Percentiles rank a stretch among this genome's conserved stretches.
These are phyloP conservation scores for Cucurbita moschata DNA, from an alignment of 306 rosid genomes.

Conservation along the genomic window DNA sequence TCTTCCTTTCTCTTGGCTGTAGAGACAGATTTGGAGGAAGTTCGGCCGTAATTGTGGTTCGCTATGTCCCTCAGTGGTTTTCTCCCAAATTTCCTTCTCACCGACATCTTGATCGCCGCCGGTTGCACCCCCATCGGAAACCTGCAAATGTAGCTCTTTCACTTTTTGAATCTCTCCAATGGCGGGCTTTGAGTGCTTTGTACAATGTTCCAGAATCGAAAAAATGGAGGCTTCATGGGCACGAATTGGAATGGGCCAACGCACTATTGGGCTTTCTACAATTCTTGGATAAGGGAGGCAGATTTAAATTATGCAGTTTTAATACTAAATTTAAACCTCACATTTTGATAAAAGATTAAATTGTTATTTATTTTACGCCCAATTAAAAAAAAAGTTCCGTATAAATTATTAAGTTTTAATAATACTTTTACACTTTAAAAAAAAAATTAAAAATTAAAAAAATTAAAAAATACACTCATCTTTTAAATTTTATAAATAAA, in stretches of 20 bases:
- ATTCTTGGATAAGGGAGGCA: no score
- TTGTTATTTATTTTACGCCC: no score
- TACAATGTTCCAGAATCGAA: not conserved
- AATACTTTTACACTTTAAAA: no score
- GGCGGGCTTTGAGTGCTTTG: conserved; percentile 2
- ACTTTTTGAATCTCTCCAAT: not conserved
- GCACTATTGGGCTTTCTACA: no score
- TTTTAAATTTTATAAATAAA: no score
- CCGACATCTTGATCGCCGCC: conserved; percentile 7
- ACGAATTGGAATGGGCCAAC: not conserved
- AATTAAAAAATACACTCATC: no score
- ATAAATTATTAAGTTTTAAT: no score
- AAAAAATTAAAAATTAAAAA: no score
- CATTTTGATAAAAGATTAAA: no score
- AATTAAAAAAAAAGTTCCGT: no score
- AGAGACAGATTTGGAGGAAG: conserved; percentile 7
- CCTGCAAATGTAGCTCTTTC: not conserved
- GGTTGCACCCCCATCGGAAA: not conserved
- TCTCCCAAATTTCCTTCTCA: conserved; percentile 24
- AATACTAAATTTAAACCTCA: no score
- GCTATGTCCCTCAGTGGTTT: conserved; percentile 27
- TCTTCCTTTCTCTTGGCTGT: conserved; percentile 12
- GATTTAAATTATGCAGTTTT: no score
- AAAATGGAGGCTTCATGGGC: not conserved
- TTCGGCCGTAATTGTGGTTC: conserved; percentile 19